A percentile compares a stretch with the other conserved stretches of the same genome.
Conservation (phyloP, 306 rosid genomes). For the Psophocarpus tetragonolobus region DNA sequence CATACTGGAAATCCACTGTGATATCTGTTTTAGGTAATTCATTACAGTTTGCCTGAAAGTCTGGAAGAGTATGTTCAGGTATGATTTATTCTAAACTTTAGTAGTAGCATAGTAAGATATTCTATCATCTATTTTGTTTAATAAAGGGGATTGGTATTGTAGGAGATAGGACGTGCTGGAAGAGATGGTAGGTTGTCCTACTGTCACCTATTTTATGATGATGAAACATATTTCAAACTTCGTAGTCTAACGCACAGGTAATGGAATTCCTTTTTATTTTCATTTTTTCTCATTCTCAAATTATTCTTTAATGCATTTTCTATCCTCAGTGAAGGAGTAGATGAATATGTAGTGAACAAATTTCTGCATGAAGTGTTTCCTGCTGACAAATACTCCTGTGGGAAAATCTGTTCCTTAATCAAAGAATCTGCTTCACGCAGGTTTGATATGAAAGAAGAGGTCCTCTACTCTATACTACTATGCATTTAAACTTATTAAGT, state of each 20-base stretch:
- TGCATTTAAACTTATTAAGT: slow-evolving; percentile 33
- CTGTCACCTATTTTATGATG: slow-evolving; percentile 86
- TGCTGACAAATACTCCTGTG: slow-evolving; percentile 49
- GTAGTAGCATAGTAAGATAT: slow-evolving; percentile 9
- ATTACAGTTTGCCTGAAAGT: slow-evolving; percentile 94
- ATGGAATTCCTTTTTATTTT: not conserved
- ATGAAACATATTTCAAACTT: slow-evolving; percentile 73
- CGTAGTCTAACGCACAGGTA: slow-evolving; percentile 92
- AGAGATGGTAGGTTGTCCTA: slow-evolving; percentile 85
- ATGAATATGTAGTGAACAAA: slow-evolving; percentile 79
- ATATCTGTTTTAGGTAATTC: slow-evolving; percentile 73
- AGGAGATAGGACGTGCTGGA: slow-evolving; percentile 97
- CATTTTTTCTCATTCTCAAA: not conserved
- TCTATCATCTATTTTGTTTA: slow-evolving; percentile 29
- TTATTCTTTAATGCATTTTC: slow-evolving; percentile 25
- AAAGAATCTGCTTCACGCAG: slow-evolving; percentile 86
- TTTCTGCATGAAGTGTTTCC: slow-evolving; percentile 74
- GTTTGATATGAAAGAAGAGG: slow-evolving; percentile 97
- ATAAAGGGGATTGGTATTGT: slow-evolving; percentile 29
- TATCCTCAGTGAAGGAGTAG: slow-evolving; percentile 85
- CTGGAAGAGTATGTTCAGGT: slow-evolving; percentile 97
- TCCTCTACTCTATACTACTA: slow-evolving; percentile 42
- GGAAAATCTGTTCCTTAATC: slow-evolving; percentile 65
- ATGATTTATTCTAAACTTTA: slow-evolving; percentile 25
- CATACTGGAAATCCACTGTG: slow-evolving; percentile 19